phyloP scores from a whole-genome alignment of 2,329 filamentous ascomycete species.

The Aotearoamyces nothofagi region DNA sequence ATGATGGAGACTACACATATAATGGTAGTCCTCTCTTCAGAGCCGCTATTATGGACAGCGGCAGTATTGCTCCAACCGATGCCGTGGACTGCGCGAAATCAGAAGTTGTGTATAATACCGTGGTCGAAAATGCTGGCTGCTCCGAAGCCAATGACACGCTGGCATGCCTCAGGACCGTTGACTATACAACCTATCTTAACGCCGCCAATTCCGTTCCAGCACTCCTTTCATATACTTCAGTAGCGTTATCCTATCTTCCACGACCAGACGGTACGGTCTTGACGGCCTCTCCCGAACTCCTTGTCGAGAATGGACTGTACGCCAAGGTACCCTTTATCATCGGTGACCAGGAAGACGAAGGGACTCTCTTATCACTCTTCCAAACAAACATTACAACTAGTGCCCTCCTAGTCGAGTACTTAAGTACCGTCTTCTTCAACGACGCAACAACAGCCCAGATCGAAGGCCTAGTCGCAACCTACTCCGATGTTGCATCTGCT shows the following conservation, averaged over 20 bases:
- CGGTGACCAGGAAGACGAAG: conserved; percentile 69
- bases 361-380: conserved; percentile 58
- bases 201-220: conserved; percentile 58
- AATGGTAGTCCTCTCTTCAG: conserved; percentile 63
- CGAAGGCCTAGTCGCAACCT: conserved; percentile 41
- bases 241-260: conserved; percentile 60
- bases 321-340: conserved; percentile 48
- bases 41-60: conserved; percentile 65
- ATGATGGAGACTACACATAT: conserved; percentile 57
- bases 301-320: conserved; percentile 36
- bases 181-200: conserved; percentile 44
- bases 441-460: conserved; percentile 35
- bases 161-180: conserved; percentile 45
- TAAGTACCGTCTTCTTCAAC: conserved; percentile 43
- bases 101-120: conserved; percentile 47
- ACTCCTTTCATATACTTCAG: conserved; percentile 48
- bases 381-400: conserved; percentile 52
- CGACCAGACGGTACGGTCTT: conserved; percentile 54
- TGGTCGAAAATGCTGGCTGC: conserved; percentile 49
- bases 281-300: conserved; percentile 43
- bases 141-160: conserved; percentile 37
- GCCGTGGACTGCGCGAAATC: conserved; percentile 50
- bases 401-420: conserved; percentile 42
- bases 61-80: conserved; percentile 44
- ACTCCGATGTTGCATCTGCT: conserved; percentile 29